A percentile compares a stretch with the other conserved stretches of the same genome.
phyloP scores from a whole-genome alignment of 306 rosid genomes.

The Cucumis hystrix region DNA sequence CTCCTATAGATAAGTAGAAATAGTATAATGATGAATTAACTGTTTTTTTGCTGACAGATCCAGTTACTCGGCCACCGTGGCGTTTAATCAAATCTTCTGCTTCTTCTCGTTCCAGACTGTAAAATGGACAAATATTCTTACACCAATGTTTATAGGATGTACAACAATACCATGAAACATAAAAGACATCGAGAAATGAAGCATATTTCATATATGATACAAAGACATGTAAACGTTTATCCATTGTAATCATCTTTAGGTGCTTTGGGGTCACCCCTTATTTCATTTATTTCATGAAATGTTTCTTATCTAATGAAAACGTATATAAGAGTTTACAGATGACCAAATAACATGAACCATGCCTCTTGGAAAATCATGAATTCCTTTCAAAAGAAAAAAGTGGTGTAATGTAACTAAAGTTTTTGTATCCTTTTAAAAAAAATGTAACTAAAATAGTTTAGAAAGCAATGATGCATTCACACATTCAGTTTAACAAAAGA shows the following conservation, averaged over 20 bases:
- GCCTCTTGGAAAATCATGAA: not conserved
- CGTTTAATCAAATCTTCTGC: conserved; percentile 95
- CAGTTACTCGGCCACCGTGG: conserved; percentile 91
- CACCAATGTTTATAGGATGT: conserved; percentile 7
- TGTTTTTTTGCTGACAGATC: conserved; percentile 94
- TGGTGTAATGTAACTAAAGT: not conserved
- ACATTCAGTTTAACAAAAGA: not conserved
- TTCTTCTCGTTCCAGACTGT: conserved; percentile 94
- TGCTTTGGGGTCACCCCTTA: no score
- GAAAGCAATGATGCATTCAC: not conserved
- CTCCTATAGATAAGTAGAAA: not conserved
- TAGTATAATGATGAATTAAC: conserved; percentile 22
- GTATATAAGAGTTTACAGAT: not conserved
- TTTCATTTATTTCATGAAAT: no score
- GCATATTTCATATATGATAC: not conserved
- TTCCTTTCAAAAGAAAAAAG: not conserved
- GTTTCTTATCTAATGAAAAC: no score
- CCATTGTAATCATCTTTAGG: no score
- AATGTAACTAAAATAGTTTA: not conserved
- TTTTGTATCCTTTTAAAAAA: not conserved
- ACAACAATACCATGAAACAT: not conserved
- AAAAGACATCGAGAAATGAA: not conserved
- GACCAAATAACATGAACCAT: not conserved
- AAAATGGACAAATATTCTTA: conserved; percentile 6
- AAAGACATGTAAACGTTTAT: not conserved